Percentiles rank a stretch among this genome's conserved stretches.
Conservation (phyloP, 371 early-diverging fungal genomes). For the Entomophthora muscae region DNA sequence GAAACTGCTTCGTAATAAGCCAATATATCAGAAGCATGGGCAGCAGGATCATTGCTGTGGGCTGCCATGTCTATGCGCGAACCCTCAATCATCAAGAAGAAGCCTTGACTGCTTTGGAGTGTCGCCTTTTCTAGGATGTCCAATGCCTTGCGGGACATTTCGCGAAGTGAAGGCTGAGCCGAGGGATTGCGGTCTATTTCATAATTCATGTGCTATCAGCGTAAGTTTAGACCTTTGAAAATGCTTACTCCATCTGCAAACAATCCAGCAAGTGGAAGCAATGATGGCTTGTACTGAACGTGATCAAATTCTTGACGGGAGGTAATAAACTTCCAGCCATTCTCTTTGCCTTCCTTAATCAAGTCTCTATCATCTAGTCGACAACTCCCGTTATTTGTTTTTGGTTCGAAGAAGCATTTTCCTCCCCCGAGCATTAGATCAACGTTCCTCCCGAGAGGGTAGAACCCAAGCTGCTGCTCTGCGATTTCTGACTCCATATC, state of each 20-base stretch:
- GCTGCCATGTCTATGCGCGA: conserved; percentile 78
- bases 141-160: conserved; percentile 71
- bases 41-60: conserved; percentile 71
- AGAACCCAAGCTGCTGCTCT: conserved; percentile 70
- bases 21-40: conserved; percentile 78
- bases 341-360: conserved; percentile 20
- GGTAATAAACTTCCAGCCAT: conserved; percentile 38
- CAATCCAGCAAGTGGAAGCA: conserved; percentile 54
- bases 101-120: conserved; percentile 33
- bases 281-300: conserved; percentile 16
- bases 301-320: conserved; percentile 36
- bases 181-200: conserved; percentile 60
- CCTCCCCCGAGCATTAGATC: conserved; percentile 92
- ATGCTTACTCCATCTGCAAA: conserved; percentile 38
- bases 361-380: conserved; percentile 52
- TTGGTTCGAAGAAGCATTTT: conserved; percentile 59
- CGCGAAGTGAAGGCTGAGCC: conserved; percentile 56
- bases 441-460: conserved; percentile 54
- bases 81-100: conserved; percentile 93
- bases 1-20: conserved; percentile 67
- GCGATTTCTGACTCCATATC: conserved; percentile 70
- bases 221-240: neutral
- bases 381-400: conserved; percentile 31
- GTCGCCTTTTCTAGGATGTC: conserved; percentile 30
- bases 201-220: conserved; percentile 59